phyloP scores from a whole-genome alignment of 805 yeast species.

The Starmerella davenportii region DNA sequence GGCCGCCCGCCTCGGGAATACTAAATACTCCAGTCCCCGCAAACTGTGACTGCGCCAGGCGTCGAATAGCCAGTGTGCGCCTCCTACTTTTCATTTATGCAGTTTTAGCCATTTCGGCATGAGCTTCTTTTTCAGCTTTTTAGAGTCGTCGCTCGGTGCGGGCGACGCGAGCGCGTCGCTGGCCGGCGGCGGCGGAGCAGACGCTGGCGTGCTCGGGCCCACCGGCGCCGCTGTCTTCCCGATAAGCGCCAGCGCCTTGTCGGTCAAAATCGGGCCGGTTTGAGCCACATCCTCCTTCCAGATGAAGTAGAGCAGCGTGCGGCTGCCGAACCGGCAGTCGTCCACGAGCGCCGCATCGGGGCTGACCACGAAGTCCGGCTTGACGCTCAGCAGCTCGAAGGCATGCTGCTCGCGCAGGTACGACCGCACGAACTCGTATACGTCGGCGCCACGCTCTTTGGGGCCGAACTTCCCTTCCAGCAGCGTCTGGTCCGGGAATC shows the following conservation, averaged over 20 bases:
- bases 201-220: too few species aligned
- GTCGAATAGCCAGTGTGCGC: too few species aligned
- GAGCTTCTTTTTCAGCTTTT: not conserved
- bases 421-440: conserved; percentile 22
- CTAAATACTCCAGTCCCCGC: too few species aligned
- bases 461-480: conserved; percentile 35
- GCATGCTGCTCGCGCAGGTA: conserved; percentile 19
- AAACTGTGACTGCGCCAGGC: too few species aligned
- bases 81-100: conserved; percentile 11
- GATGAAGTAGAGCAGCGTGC: conserved; percentile 29
- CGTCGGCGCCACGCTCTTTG: conserved; percentile 26
- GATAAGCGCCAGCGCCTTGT: conserved; percentile 7
- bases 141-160: too few species aligned
- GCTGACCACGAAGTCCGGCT: conserved; percentile 29
- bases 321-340: conserved; percentile 30
- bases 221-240: too few species aligned
- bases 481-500: conserved; percentile 39
- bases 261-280: conserved; percentile 10
- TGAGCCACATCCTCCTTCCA: conserved; percentile 7
- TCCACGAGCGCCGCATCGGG: conserved; percentile 21
- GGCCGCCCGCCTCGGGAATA: too few species aligned
- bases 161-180: too few species aligned
- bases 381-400: conserved; percentile 30
- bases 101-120: conserved; percentile 18
- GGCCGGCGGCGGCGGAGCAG: too few species aligned